These are phyloP conservation scores for Tritrichomonas foetus DNA, from an alignment of 208 protist genomes.

Conservation along the genomic window DNA sequence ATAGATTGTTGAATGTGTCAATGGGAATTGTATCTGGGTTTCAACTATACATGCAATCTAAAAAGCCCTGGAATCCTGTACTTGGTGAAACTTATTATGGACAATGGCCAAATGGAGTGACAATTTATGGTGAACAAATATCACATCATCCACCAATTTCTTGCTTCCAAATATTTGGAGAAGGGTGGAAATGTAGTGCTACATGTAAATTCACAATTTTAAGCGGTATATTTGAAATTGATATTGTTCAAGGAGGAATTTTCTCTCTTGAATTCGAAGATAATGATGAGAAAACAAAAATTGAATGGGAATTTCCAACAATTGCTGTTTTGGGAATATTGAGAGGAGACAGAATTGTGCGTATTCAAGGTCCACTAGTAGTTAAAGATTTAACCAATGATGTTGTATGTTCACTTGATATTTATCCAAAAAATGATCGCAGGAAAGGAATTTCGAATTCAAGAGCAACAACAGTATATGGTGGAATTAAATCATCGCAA, in stretches of 20 bases:
- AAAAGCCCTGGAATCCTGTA: slow-evolving; percentile 45
- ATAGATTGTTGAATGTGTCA: neutral
- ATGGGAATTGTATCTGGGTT: neutral
- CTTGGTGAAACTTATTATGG: slow-evolving; percentile 42
- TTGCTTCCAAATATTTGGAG: slow-evolving; percentile 39
- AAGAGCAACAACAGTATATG: neutral
- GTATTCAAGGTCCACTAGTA: neutral
- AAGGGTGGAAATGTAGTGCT: neutral
- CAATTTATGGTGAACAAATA: slow-evolving; percentile 45
- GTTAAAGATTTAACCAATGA: neutral
- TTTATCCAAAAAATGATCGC: neutral
- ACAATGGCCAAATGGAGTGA: slow-evolving; percentile 17
- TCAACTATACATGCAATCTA: neutral
- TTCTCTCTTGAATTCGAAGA: neutral
- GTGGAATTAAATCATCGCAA: neutral
- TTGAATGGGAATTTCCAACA: slow-evolving; percentile 5
- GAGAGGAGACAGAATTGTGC: neutral
- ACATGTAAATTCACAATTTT: neutral
- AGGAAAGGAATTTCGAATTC: neutral
- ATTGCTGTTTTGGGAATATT: neutral
- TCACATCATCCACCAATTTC: slow-evolving; percentile 46
- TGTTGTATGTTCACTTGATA: neutral
- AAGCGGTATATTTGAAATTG: neutral
- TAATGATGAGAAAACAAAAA: neutral
- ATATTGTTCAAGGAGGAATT: neutral